phyloP scores from a whole-genome alignment of 2,329 filamentous ascomycete genomes.

The Aplosporella prunicola region DNA sequence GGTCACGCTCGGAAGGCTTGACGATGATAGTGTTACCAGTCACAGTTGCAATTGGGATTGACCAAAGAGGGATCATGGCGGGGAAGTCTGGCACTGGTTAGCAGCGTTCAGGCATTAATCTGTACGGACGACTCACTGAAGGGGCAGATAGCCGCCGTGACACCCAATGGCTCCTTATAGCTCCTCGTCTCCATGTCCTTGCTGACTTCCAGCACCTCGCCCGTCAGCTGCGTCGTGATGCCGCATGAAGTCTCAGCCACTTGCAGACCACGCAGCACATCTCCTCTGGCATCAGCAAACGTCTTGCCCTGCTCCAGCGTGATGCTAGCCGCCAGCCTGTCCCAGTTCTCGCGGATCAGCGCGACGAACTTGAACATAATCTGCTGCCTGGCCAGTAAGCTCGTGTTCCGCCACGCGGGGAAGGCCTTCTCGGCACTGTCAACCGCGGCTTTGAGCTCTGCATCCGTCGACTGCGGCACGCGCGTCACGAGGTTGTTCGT shows the following conservation, averaged over 20 bases:
- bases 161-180: conserved; percentile 72
- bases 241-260: conserved; percentile 75
- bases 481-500: conserved; percentile 79
- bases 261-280: conserved; percentile 73
- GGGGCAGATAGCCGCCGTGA: conserved; percentile 76
- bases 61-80: conserved; percentile 90
- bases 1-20: conserved; percentile 80
- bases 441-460: conserved; percentile 65
- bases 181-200: conserved; percentile 85
- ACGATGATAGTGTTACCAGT: conserved; percentile 77
- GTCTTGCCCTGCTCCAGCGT: conserved; percentile 86
- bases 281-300: conserved; percentile 70
- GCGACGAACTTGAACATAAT: conserved; percentile 82
- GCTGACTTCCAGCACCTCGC: conserved; percentile 73
- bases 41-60: conserved; percentile 72
- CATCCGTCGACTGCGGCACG: conserved; percentile 71
- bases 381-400: conserved; percentile 64
- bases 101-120: not conserved
- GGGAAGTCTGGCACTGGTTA: conserved; percentile 56
- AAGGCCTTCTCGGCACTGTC: conserved; percentile 69
- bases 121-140: conserved; percentile 53
- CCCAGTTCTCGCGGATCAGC: conserved; percentile 76
- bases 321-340: conserved; percentile 73
- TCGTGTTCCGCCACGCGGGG: conserved; percentile 61
- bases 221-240: conserved; percentile 72